These are phyloP conservation scores for Beauveria scarabaeidicola DNA, from an alignment of 2,329 filamentous ascomycete genomes.

Conservation along the genomic window DNA sequence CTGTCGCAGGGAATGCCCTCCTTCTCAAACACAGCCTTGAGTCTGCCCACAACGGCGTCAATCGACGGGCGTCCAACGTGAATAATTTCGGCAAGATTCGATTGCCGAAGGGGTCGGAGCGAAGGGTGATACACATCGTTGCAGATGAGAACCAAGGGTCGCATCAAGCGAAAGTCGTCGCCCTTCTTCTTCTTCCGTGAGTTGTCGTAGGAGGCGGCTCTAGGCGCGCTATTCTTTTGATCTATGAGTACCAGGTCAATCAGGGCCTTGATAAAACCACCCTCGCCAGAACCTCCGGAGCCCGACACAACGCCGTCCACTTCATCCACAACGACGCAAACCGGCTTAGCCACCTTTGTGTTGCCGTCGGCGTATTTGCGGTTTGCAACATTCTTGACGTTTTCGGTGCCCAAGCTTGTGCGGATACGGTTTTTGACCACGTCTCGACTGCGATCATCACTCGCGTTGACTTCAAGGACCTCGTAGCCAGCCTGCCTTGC, in stretches of 20 bases:
- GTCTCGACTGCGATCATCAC: conserved; percentile 81
- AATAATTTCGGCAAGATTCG: conserved; percentile 77
- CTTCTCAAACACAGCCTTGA: conserved; percentile 78
- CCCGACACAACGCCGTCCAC: conserved; percentile 90
- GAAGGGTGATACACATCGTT: conserved; percentile 95
- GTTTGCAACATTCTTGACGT: conserved; percentile 68
- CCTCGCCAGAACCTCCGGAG: conserved; percentile 69
- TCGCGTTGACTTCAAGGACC: conserved; percentile 94
- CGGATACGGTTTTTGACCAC: conserved; percentile 87
- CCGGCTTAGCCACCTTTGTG: conserved; percentile 69
- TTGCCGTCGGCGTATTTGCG: conserved; percentile 44
- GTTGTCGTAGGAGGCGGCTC: conserved; percentile 18
- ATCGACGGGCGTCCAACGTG: conserved; percentile 84
- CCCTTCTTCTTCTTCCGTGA: conserved; percentile 58
- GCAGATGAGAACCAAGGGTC: conserved; percentile 88
- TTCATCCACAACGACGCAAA: conserved; percentile 93
- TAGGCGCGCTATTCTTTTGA: conserved; percentile 57
- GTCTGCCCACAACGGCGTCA: conserved; percentile 72
- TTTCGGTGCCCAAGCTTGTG: conserved; percentile 89
- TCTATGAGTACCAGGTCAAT: conserved; percentile 84
- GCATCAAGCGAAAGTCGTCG: conserved; percentile 77
- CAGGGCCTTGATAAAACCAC: conserved; percentile 89
- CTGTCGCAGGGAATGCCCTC: conserved; percentile 84
- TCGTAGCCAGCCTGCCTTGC: conserved; percentile 94
- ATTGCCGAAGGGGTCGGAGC: conserved; percentile 77